phyloP scores from a whole-genome alignment of 1,139 yeast species.

The Kurtzmaniella quercitrusa region DNA sequence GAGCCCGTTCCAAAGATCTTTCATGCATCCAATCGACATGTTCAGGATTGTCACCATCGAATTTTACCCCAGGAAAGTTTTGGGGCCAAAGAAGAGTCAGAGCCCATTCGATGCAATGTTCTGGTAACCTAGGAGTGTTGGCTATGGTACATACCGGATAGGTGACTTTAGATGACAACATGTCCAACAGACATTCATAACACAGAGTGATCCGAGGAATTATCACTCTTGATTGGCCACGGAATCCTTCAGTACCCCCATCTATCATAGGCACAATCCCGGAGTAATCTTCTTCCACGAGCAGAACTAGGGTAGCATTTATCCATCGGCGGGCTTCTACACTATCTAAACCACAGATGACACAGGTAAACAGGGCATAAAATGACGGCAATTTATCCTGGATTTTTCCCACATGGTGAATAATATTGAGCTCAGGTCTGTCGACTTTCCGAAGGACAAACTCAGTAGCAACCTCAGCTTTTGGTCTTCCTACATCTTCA shows the following conservation, averaged over 20 bases:
- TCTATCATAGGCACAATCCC: constrained; percentile 77
- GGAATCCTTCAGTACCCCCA: constrained; percentile 94
- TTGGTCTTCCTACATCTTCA: constrained; percentile 71
- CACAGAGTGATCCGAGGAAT: constrained; percentile 84
- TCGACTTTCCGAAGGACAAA: constrained; percentile 48
- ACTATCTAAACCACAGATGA: constrained; percentile 86
- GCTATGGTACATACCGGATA: constrained; percentile 95
- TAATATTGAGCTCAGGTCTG: constrained; percentile 42
- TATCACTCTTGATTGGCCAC: constrained; percentile 88
- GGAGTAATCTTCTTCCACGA: constrained; percentile 55
- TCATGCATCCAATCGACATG: constrained; percentile 66
- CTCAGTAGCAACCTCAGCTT: constrained; percentile 75
- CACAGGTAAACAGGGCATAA: constrained; percentile 65
- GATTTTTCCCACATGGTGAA: constrained; percentile 59
- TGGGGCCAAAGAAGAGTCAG: constrained; percentile 73
- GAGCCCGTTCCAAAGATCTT: constrained; percentile 57
- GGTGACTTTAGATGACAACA: constrained; percentile 65
- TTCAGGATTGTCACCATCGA: constrained; percentile 68
- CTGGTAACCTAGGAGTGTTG: constrained; percentile 88
- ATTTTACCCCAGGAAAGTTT: constrained; percentile 36
- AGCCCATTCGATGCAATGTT: constrained; percentile 94
- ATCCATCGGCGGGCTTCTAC: constrained; percentile 93
- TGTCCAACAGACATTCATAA: constrained; percentile 85
- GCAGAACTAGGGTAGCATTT: constrained; percentile 63
- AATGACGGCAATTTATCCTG: constrained; percentile 67